phyloP scores from a whole-genome alignment of 1,284 basidiomycete species.

The Tranzscheliella williamsii region DNA sequence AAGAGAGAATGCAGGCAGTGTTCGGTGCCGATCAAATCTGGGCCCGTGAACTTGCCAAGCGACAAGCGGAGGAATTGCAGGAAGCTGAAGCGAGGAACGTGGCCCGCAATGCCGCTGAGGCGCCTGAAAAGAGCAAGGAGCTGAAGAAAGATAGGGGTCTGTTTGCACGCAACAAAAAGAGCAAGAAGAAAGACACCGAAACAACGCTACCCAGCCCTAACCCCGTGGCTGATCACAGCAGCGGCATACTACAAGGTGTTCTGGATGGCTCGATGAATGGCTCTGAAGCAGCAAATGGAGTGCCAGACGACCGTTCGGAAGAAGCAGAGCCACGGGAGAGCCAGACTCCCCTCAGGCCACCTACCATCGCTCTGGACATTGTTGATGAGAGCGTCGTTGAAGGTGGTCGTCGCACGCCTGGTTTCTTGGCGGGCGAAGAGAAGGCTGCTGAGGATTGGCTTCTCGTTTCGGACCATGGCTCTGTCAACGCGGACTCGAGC shows the following conservation, averaged over 20 bases:
- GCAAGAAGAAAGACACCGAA: slow-evolving; percentile 13
- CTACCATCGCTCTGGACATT: slow-evolving; percentile 32
- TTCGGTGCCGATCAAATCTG: slow-evolving; percentile 49
- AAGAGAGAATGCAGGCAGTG: slow-evolving; percentile 54
- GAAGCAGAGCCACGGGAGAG: slow-evolving; percentile 6
- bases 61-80: slow-evolving; percentile 37
- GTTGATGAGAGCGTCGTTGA: slow-evolving; percentile 2
- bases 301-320: neutral
- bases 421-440: slow-evolving; percentile 18
- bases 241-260: too few relatives aligned
- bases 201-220: neutral
- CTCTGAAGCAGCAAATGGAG: slow-evolving; percentile 3
- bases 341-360: slow-evolving; percentile 31
- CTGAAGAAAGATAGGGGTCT: slow-evolving; percentile 22
- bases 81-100: slow-evolving; percentile 30
- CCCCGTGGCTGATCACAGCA: slow-evolving; percentile 11
- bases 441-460: slow-evolving; percentile 40
- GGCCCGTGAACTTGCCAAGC: slow-evolving; percentile 49
- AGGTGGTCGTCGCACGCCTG: slow-evolving; percentile 6
- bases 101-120: slow-evolving; percentile 13
- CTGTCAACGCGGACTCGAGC: slow-evolving; percentile 13
- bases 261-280: slow-evolving; percentile 1
- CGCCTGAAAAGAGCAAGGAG: slow-evolving; percentile 3
- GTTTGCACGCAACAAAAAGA: slow-evolving; percentile 19
- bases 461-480: slow-evolving; percentile 24